phyloP scores from a whole-genome alignment of 139 green algal genomes.

The Pseudopediastrum boryanum region DNA sequence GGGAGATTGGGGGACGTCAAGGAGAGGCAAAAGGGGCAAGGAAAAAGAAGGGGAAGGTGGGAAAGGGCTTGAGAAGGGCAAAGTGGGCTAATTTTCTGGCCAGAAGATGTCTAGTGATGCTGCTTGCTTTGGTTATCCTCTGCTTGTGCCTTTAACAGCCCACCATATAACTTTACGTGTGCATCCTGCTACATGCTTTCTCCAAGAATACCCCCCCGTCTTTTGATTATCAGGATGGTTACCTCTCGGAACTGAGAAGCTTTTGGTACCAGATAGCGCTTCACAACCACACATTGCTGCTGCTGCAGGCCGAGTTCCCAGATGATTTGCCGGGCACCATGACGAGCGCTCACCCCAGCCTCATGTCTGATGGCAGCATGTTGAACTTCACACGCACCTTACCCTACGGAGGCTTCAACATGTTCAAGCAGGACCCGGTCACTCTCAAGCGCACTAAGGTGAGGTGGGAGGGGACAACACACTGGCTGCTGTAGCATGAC shows the following conservation, averaged over 20 bases:
- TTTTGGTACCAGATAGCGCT: too few relatives aligned
- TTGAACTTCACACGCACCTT: constrained; percentile 72
- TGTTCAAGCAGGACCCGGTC: constrained; percentile 48
- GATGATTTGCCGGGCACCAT: too few relatives aligned
- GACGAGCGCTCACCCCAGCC: constrained; percentile 73
- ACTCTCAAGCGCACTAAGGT: constrained; percentile 45
- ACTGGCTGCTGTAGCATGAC: too few relatives aligned
- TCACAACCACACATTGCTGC: background rate
- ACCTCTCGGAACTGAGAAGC: background rate
- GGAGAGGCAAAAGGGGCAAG: too few relatives aligned
- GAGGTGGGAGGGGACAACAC: background rate
- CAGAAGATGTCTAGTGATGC: too few relatives aligned
- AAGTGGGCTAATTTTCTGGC: too few relatives aligned
- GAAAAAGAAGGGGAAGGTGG: too few relatives aligned
- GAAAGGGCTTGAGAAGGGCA: too few relatives aligned
- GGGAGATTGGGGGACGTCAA: too few relatives aligned
- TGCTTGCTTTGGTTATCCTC: too few relatives aligned
- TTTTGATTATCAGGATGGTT: background rate
- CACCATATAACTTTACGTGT: background rate
- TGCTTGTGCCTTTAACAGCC: too few relatives aligned
- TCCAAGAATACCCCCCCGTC: background rate
- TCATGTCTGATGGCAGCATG: constrained; percentile 55
- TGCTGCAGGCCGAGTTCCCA: constrained; percentile 6
- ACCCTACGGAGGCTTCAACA: constrained; percentile 52
- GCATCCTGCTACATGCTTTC: background rate